A percentile compares a stretch with the other conserved stretches of the same genome.
Evolutionary conservation across 1,284 basidiomycete genomes (phyloP).

Genomic region (Pholiota adiposa): DNA sequence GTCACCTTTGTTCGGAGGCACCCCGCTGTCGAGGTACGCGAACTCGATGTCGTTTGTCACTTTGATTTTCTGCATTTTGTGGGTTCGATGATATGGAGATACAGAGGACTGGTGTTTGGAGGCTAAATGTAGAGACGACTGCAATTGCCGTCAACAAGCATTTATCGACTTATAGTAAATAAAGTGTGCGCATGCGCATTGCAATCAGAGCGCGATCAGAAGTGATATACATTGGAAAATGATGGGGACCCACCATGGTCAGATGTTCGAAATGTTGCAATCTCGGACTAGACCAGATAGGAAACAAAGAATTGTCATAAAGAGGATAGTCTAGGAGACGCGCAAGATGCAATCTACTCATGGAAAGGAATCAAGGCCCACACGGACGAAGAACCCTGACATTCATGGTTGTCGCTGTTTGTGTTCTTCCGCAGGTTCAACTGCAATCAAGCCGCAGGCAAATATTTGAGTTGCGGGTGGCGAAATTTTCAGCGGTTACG

Average conservation of each 20-base stretch:
- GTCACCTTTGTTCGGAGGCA: constrained; percentile 8
- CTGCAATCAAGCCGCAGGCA: too few relatives aligned
- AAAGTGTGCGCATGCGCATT: neutral
- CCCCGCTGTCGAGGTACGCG: constrained; percentile 28
- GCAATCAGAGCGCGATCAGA: neutral
- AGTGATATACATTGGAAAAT: neutral
- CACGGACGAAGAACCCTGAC: neutral
- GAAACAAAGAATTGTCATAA: neutral
- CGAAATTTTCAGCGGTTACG: too few relatives aligned
- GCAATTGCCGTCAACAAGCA: neutral
- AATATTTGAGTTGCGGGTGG: too few relatives aligned
- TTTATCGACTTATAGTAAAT: neutral
- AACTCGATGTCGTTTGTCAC: constrained; percentile 18
- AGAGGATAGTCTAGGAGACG: neutral
- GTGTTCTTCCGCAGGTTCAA: too few relatives aligned
- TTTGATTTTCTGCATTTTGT: constrained; percentile 6
- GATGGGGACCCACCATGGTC: neutral
- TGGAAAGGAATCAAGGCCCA: neutral
- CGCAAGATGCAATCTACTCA: neutral
- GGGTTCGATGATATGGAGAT: neutral
- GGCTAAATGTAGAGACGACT: neutral
- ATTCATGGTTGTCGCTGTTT: neutral
- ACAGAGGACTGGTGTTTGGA: neutral
- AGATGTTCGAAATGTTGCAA: neutral
- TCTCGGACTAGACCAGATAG: neutral